Conservation (phyloP, 305 asterid genomes). For the Rubia tinctorum region DNA sequence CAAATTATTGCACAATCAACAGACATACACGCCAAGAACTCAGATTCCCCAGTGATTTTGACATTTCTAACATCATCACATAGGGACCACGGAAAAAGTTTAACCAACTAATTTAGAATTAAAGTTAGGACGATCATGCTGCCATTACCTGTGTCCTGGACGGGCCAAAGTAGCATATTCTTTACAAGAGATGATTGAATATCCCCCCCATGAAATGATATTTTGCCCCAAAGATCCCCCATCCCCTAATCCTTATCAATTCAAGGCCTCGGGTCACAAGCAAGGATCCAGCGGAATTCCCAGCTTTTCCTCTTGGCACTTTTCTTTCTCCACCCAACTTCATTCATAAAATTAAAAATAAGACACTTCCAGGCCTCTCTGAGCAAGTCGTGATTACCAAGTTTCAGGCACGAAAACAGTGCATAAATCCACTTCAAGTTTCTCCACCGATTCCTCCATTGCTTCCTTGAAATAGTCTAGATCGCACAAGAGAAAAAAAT, state of each 20-base stretch:
- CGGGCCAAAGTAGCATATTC: slow-evolving; percentile 7
- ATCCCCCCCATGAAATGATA: slow-evolving; percentile 8
- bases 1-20: slow-evolving; percentile 15
- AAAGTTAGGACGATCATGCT: slow-evolving; percentile 1
- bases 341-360: background rate
- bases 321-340: background rate
- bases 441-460: background rate
- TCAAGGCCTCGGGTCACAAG: background rate
- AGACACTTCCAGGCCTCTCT: slow-evolving; percentile 3
- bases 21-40: slow-evolving; percentile 18
- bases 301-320: background rate
- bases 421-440: background rate
- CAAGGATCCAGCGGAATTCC: slow-evolving; percentile 1
- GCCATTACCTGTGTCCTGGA: slow-evolving; percentile 7
- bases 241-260: background rate
- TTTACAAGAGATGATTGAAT: slow-evolving; percentile 11
- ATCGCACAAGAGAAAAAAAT: background rate
- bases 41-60: slow-evolving; percentile 19
- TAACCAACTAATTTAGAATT: background rate
- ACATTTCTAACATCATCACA: slow-evolving; percentile 19
- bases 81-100: slow-evolving; percentile 4
- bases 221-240: background rate
- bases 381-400: slow-evolving; percentile 4
- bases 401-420: background rate
- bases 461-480: background rate